Base-by-base conservation (phyloP, 495 filamentous ascomycete genomes). In the Glarea lozoyensis region DNA sequence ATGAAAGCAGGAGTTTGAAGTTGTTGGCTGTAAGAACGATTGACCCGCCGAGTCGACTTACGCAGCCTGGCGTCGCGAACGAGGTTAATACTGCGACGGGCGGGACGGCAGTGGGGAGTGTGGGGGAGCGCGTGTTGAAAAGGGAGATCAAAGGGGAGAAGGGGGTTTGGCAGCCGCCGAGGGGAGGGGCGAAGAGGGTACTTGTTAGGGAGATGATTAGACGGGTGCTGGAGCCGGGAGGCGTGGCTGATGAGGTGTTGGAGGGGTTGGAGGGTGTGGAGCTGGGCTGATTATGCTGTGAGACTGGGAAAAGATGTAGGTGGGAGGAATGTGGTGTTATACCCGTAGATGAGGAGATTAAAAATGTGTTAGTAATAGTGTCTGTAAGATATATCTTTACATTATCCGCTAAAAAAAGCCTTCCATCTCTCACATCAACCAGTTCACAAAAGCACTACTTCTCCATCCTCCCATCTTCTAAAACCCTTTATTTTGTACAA, bases 171-270 rank as follows among this genome's bases (percentile, higher is more conserved):
- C 79, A 75, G 53, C 79, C 86, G 18, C 76, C 81, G 19, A 62
- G 82, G 16, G 86, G 85, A 29, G 87, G 87, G 2, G 68, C 86
- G 18, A 84, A 81, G 72, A 73, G 83, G 55, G 65, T 60, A 20
- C 63, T 84, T 21, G 62, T 94, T 52, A 67, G 72, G 15, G 67
- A 68, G 43, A 80, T 94, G 70, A 67, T 86, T 9, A 68, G 72
- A 53, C 75, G 78, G 56, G 76, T 81, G 29, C 46, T 86, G 37
- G 69, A 78, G 49, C 68, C 67, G 48, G 85, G 84, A 1, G 88
- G 88, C 18, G 80, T 93, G 20, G 86, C 81, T 11, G 82, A 86
- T 48, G 88, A 95, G 63, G 85, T 95, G 2, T 61, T 94, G 47
- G 77, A 78, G 40, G 88, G 82, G 4, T 60, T 95, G 54, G 82